A percentile compares a stretch with the other conserved stretches of the same genome.
Conservation (phyloP, 2,329 filamentous ascomycete genomes). For the Ophiostoma ulmi region DNA sequence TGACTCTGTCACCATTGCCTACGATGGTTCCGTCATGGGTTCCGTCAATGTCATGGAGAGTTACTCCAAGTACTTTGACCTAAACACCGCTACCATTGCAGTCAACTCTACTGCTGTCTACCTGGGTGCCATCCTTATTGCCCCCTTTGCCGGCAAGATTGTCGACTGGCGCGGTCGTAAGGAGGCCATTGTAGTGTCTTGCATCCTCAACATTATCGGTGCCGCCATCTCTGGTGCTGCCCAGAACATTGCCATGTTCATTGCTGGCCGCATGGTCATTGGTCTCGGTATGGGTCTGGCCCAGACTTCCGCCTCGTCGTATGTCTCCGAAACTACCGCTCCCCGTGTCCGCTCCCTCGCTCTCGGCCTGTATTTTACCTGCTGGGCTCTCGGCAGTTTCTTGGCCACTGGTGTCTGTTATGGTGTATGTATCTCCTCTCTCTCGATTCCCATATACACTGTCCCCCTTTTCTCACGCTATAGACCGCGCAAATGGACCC, state of each 20-base stretch:
- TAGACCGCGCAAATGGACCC: conserved; percentile 7
- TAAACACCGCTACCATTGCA: conserved; percentile 34
- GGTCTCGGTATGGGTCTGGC: conserved; percentile 29
- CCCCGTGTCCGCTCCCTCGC: conserved; percentile 25
- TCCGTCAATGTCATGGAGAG: conserved; percentile 35
- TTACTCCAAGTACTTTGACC: conserved; percentile 34
- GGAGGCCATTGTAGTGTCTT: conserved; percentile 22
- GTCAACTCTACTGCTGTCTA: conserved; percentile 33
- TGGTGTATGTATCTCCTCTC: conserved; percentile 26
- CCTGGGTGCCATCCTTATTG: conserved; percentile 30
- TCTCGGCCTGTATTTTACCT: conserved; percentile 26
- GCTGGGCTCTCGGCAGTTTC: conserved; percentile 27
- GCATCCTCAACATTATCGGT: conserved; percentile 30
- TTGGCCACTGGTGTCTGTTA: conserved; percentile 29
- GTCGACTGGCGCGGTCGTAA: conserved; percentile 31
- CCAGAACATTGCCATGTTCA: conserved; percentile 32
- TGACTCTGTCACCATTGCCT: conserved; percentile 30
- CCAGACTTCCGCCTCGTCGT: conserved; percentile 25
- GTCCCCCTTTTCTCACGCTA: not conserved
- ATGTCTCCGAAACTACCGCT: conserved; percentile 27
- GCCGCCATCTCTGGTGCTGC: conserved; percentile 28
- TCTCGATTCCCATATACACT: too few relatives aligned
- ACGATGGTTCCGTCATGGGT: conserved; percentile 35
- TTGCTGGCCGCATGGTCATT: conserved; percentile 30
- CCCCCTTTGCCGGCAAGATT: conserved; percentile 28